Conservation (phyloP, 1,139 yeast genomes). For the Candida tropicalis region DNA sequence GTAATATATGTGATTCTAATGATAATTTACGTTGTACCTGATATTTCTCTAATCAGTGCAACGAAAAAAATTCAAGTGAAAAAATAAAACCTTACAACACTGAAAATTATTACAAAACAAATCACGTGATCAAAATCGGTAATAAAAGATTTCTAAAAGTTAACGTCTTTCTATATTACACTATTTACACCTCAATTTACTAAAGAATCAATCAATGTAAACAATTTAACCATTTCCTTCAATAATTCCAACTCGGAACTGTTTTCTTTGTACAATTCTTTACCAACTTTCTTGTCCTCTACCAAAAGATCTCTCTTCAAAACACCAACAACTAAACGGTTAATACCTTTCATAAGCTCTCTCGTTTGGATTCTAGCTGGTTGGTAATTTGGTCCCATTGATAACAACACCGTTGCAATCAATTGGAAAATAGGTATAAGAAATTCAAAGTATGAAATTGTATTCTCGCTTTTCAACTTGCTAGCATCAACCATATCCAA, state of each 20-base stretch:
- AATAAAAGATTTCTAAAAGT: neutral
- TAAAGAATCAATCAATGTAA: conserved; percentile 59
- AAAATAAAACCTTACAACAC: conserved; percentile 3
- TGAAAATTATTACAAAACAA: neutral
- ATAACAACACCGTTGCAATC: conserved; percentile 63
- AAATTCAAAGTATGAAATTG: conserved; percentile 64
- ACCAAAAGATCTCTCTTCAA: conserved; percentile 65
- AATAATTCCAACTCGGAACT: conserved; percentile 33
- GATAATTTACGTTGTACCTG: too few species aligned
- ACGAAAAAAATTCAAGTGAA: neutral
- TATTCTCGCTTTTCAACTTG: conserved; percentile 21
- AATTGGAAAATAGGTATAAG: conserved; percentile 80
- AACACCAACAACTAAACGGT: conserved; percentile 62
- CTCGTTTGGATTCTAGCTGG: conserved; percentile 60
- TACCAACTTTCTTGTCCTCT: conserved; percentile 27
- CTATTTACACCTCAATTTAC: too few species aligned
- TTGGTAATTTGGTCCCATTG: conserved; percentile 80
- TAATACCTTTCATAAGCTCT: conserved; percentile 54
- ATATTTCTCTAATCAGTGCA: too few species aligned
- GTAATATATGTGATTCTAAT: neutral
- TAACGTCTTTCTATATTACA: too few species aligned
- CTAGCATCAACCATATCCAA: conserved; percentile 22
- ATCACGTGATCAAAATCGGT: neutral
- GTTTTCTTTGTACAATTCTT: conserved; percentile 22
- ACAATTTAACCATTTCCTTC: conserved; percentile 54